Base-by-base conservation (phyloP, 768 basidiomycete species). In the Mycena maculata region DNA sequence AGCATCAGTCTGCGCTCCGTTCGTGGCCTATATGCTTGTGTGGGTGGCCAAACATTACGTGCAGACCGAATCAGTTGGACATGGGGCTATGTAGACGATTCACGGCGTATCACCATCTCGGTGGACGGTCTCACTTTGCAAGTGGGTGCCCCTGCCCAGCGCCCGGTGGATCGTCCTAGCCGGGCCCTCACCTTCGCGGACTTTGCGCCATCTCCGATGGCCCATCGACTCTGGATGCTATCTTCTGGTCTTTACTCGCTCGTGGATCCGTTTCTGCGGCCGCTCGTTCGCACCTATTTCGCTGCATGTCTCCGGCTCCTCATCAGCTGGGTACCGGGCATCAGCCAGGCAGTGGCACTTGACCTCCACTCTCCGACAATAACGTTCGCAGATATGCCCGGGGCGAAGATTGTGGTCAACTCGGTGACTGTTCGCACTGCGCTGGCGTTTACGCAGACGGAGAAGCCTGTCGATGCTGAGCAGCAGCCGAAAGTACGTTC, bases 1-100 rank as follows among this genome's bases (percentile, higher is more conserved):
- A 92, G 90, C 75, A 85, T 93, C 61, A 93, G 92, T 74, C 80
- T 91, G 41, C 86, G 91, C 59, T 94, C 92, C 22, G 87, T 94
- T 65, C 89, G 92, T 58, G 92, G 92, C 36, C 80, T 94, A 23
- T 92, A 90, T 76, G 84, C 92, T 66, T 84, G 87, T 49, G 81
- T 80, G 31, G 88, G 89, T 30, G 77, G 75, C 53, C 79, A 83
- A 58, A 86, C 84, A 28, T 86, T 86, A 79, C 85, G 83, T 31
- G 82, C 90, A n/a, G 91, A 93, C 63, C 88, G 92, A 58, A 86
- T 94, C 49, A 86, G 88, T 55, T 92, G 89, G 76, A 83, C 85
- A 61, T 85, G 82, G 74, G 80, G 86, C 13, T 83, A 81, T 13
- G 77, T 83, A 28, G 80, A 85, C 27, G 83, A 82, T 13, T 83